Percentiles rank a stretch among this genome's conserved stretches.
Conservation (phyloP, 331 rosid genomes). For the Pyracantha coccinea region DNA sequence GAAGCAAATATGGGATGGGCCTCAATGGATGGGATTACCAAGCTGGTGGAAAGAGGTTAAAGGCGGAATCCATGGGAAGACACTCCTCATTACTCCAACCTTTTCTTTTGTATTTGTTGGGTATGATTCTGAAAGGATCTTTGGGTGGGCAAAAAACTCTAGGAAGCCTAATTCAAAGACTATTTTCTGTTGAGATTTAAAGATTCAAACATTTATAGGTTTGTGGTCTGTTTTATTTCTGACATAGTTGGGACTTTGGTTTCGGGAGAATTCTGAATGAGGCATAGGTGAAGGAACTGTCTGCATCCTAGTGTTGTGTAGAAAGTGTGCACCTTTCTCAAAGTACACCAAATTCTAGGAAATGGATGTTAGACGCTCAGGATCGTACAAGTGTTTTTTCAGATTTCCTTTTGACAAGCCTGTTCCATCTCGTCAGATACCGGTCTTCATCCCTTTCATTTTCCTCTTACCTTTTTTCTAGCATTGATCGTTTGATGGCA, state of each 20-base stretch:
- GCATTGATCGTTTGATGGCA: slow-evolving; percentile 7
- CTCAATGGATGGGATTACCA: not conserved
- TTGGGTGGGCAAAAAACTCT: not conserved
- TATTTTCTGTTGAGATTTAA: not conserved
- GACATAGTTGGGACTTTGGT: not conserved
- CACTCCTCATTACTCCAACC: not conserved
- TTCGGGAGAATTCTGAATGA: not conserved
- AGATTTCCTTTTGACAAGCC: not conserved
- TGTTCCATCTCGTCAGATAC: not conserved
- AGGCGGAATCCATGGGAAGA: not conserved
- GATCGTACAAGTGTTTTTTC: not conserved
- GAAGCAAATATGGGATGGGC: not conserved
- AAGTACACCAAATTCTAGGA: not conserved
- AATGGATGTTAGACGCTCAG: not conserved
- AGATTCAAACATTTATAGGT: not conserved
- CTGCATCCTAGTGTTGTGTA: not conserved
- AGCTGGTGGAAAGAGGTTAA: not conserved
- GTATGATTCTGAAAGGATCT: not conserved
- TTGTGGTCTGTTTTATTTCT: not conserved
- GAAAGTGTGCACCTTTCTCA: not conserved
- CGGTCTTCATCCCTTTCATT: not conserved
- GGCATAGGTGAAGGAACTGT: not conserved
- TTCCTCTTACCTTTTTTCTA: not conserved
- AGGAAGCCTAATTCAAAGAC: not conserved
- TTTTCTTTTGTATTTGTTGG: not conserved